Conservation (phyloP, 352 stramenopile species). For the Phytophthora palmivora region DNA sequence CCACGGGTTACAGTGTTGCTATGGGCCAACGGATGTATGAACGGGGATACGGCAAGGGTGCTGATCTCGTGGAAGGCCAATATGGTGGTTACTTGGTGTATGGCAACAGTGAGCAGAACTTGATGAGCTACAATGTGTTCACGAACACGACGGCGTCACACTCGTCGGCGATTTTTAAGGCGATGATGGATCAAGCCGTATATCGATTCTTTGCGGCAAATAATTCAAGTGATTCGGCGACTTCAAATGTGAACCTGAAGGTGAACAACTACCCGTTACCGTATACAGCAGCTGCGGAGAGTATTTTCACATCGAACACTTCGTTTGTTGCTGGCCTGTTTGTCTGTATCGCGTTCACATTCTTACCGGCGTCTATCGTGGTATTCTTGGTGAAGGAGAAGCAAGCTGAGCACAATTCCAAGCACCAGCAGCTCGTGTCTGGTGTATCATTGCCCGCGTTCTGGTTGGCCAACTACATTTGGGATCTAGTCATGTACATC, state of each 20-base stretch:
- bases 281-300: slow-evolving; percentile 36
- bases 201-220: slow-evolving; percentile 54
- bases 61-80: slow-evolving; percentile 32
- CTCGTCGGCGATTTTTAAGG: slow-evolving; percentile 55
- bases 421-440: slow-evolving; percentile 95
- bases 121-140: slow-evolving; percentile 63
- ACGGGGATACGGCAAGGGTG: slow-evolving; percentile 41
- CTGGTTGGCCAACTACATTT: slow-evolving; percentile 96
- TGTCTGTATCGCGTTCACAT: slow-evolving; percentile 90
- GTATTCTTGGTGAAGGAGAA: slow-evolving; percentile 96
- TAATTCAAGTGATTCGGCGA: slow-evolving; percentile 7
- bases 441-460: slow-evolving; percentile 94
- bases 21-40: slow-evolving; percentile 52
- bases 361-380: slow-evolving; percentile 89
- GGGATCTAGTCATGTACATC: slow-evolving; percentile 92
- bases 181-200: slow-evolving; percentile 57
- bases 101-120: slow-evolving; percentile 35
- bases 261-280: slow-evolving; percentile 59
- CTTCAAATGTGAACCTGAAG: slow-evolving; percentile 34
- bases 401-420: slow-evolving; percentile 90
- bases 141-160: slow-evolving; percentile 60
- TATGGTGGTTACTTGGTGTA: slow-evolving; percentile 55
- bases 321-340: slow-evolving; percentile 77
- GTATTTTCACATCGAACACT: slow-evolving; percentile 40
- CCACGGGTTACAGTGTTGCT: slow-evolving; percentile 43